Base-by-base conservation (phyloP, 1,284 basidiomycete genomes). In the Ceratobasidium sp. region DNA sequence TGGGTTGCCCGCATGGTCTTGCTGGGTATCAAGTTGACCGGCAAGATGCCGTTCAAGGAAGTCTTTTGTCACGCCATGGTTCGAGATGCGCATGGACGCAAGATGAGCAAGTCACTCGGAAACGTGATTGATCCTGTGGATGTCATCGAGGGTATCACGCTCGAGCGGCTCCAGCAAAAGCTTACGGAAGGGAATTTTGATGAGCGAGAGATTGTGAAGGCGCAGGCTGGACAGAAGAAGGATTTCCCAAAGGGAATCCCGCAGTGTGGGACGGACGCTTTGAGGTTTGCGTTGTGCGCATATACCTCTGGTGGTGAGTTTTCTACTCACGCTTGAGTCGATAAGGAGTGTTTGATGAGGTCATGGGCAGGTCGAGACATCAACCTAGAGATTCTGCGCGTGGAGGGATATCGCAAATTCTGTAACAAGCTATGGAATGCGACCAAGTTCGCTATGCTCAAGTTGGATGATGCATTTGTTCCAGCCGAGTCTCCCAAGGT, bases 351-450 rank as follows among this genome's bases (percentile, higher is more conserved):
- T n/a, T n/a, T n/a, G n/a, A n/a, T n/a, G n/a, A n/a, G n/a, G n/a
- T n/a, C n/a, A n/a, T 23, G 58, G 28, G 0, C 69, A 92, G 93
- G 92, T 36, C 91, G 95, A 69, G 95, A 97, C 80, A 97, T 98
- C 83, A 97, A 97, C 81, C 84, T 99, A 75, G 96, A 99, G 81
- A 96, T 99, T 78, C 82, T 94, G 75, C 91, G 96, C 74, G 96
- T 99, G 21, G 97, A 99, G 83, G 97, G 97, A 5, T 99, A 99
- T 83, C 90, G 97, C 81, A 99, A 99, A 82, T 97, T 98, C 86
- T 99, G 97, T 85, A 99, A 99, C 85, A 99, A 99, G 85, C 90
- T 99, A 34, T 99, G 97, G 88, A 99, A 99, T 80, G 97, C 97
- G 0, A 99, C 96, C 73, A 97, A 97, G 81, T 99, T 99, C 78